Evolutionary conservation across 768 basidiomycete genomes (phyloP), one percentile per base, ranked within the genome.

Genomic region (Suillus decipiens): DNA sequence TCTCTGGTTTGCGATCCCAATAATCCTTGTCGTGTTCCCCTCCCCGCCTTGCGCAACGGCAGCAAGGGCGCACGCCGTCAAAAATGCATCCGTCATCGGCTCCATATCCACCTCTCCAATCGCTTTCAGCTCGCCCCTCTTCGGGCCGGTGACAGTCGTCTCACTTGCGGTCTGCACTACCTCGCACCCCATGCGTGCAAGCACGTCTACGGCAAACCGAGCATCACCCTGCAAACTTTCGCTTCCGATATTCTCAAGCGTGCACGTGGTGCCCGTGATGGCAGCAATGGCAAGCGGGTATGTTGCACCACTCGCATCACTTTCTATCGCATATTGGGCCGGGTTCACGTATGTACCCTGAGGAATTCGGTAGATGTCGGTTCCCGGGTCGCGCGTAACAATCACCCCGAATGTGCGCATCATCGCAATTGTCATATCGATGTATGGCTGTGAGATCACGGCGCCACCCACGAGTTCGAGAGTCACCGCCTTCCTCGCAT

Each of bases 371-470:
- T 99, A 99, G 37, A 92, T 78, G 72, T 98, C 89, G 0, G 85
- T 84, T 34, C 70, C 75, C 0, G 82, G 68, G 68, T 92, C 92
- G 54, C 96, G 86, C 19, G 78, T 76, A 56, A 95, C 96, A 10
- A 81, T 68, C 64, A 98, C 80, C 4, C 95, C 96, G 73, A 99
- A 99, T 9, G 90, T 86, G 65, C 82, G 82, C 97, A 99, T 99
- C 90, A 99, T 97, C 10, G 95, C 88, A 68, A 97, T 90, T 10
- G 97, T 99, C 97, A 99, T 98, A 78, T 99, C 96, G 75, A 99
- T 99, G 79, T 99, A 99, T 0, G 95, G 95, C 77, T 99, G 96
- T 6, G 95, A 97, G 73, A 99, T 98, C 72, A 99, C 97, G 64
- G 92, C 89, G 0, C 95, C 96, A 12, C 96, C 97, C 0, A 86